Conservation (phyloP, 192 early-diverging fungal genomes). For the Gaertneriomyces sp. region DNA sequence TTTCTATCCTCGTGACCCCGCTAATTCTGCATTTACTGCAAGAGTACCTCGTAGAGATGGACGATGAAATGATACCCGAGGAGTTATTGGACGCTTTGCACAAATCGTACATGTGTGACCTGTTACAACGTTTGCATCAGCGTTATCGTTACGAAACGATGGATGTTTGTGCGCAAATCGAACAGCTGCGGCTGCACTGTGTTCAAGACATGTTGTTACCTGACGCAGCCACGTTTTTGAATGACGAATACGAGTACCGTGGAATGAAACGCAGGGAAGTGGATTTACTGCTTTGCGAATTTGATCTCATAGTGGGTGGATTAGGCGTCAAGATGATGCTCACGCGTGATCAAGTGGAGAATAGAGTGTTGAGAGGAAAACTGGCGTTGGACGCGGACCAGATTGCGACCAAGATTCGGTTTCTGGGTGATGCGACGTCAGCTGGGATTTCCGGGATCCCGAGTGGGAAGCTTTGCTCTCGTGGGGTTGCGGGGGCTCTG, state of each 20-base stretch:
- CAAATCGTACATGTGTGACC: slow-evolving; percentile 56
- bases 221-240: slow-evolving; percentile 22
- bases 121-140: slow-evolving; percentile 50
- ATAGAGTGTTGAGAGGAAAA: slow-evolving; percentile 1
- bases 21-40: slow-evolving; percentile 66
- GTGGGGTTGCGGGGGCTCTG: neutral
- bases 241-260: slow-evolving; percentile 42
- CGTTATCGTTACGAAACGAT: slow-evolving; percentile 51
- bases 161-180: slow-evolving; percentile 49
- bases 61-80: slow-evolving; percentile 16
- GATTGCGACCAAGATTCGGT: slow-evolving; percentile 55
- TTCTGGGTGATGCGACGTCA: slow-evolving; percentile 46
- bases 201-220: slow-evolving; percentile 71
- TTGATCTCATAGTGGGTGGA: slow-evolving; percentile 44
- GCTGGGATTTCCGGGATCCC: slow-evolving; percentile 64
- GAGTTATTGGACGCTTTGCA: slow-evolving; percentile 65
- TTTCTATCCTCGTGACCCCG: slow-evolving; percentile 63
- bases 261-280: slow-evolving; percentile 15
- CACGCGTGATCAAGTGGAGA: neutral
- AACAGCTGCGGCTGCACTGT: slow-evolving; percentile 50
- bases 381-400: slow-evolving; percentile 51
- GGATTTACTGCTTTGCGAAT: slow-evolving; percentile 59
- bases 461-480: slow-evolving; percentile 39
- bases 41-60: slow-evolving; percentile 46
- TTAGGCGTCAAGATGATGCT: slow-evolving; percentile 5